Evolutionary conservation across 1,284 basidiomycete species (phyloP), one percentile per base, ranked within the genome.

Genomic region (Termitomyces sp.): DNA sequence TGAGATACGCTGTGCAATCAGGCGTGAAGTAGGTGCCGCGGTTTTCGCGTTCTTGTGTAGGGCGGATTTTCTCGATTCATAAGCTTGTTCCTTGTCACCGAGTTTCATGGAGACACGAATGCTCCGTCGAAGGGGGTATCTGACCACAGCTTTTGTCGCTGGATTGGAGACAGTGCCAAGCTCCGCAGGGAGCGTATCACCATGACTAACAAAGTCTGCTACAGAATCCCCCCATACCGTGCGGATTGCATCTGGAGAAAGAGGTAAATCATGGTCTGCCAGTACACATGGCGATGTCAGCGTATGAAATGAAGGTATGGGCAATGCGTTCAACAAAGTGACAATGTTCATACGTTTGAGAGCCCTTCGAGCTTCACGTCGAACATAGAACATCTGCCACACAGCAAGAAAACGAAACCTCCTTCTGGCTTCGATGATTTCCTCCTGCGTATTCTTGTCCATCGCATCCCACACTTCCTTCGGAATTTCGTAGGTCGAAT

Each of bases 301-400:
- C 2, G 45, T 46, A 8, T 9, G 5, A 14, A 13, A 37, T 24
- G 24, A 24, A 37, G 35, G 45, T 13, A 4, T 21, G 31, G 30
- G 41, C 16, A 30, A 11, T 2, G 28, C 16, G 4, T 48, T 34
- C 33, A 21, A 1, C 14, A 30, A 1, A 9, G 46, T 2, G 2
- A 45, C 1, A 5, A 11, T 49, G 31, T 30, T 41, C 49, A 52
- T 57, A 16, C 18, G 31, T 40, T 45, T 46, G 6, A 56, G 24
- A 7, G 46, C 26, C 13, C 37, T 33, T 35, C 51, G 34, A 21
- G 49, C 50, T 24, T 52, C 49, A 9, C 39, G 30, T 11, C 39
- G 37, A 9, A 48, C 8, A 30, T 35, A 41, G n/a, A 57, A 54
- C 9, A 52, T 51, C 10, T 56, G 48, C 54, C 57, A 53, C 9